phyloP scores from a whole-genome alignment of 495 filamentous ascomycete genomes.

The Penicillium salamii region DNA sequence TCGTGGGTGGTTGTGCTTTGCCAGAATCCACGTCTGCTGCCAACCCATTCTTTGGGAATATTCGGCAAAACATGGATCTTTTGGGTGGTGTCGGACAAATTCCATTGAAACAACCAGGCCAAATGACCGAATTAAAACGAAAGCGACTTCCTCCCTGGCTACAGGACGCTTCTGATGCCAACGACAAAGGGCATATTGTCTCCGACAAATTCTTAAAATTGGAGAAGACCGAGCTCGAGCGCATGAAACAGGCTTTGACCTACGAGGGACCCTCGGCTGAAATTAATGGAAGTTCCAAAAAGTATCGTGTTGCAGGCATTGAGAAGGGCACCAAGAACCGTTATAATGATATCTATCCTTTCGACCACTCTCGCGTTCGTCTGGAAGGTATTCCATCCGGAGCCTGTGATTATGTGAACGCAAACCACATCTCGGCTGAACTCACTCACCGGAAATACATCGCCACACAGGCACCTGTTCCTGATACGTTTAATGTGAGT shows the following conservation, averaged over 20 bases:
- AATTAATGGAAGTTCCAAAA: conserved; percentile 24
- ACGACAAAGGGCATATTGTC: conserved; percentile 73
- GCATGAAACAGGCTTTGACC: conserved; percentile 88
- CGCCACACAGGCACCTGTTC: conserved; percentile 90
- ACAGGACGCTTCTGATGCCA: conserved; percentile 57
- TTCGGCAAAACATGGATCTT: conserved; percentile 94
- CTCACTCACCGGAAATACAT: conserved; percentile 88
- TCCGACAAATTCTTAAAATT: conserved; percentile 81
- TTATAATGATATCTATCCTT: conserved; percentile 97
- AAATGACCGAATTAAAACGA: conserved; percentile 41
- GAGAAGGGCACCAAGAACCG: conserved; percentile 94
- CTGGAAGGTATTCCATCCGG: conserved; percentile 67
- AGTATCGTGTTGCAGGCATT: conserved; percentile 74
- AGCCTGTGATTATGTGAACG: conserved; percentile 93
- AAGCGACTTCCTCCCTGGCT: conserved; percentile 73
- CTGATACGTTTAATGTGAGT: conserved; percentile 86
- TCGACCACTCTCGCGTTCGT: conserved; percentile 87
- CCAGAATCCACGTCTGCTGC: conserved; percentile 62
- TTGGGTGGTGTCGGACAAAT: conserved; percentile 93
- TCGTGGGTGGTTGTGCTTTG: conserved; percentile 83
- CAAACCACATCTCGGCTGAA: conserved; percentile 75
- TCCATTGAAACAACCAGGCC: conserved; percentile 65
- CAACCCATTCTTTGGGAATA: conserved; percentile 95
- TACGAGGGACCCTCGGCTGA: conserved; percentile 55
- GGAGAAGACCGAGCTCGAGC: conserved; percentile 78